phyloP scores from a whole-genome alignment of 139 green algal genomes.

The Mesostigma viride region DNA sequence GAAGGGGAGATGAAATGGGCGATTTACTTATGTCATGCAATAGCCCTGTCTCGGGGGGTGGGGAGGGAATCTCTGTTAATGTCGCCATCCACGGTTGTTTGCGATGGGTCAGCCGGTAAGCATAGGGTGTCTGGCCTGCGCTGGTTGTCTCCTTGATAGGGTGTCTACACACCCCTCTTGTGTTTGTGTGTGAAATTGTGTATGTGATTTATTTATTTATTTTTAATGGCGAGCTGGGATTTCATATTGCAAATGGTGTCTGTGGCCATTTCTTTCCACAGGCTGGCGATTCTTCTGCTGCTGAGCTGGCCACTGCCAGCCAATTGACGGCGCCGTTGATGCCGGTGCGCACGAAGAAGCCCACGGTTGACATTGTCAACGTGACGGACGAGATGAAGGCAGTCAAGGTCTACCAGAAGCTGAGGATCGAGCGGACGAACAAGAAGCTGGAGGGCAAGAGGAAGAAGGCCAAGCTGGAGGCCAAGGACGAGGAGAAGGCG shows the following conservation, averaged over 20 bases:
- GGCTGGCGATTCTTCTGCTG: slow-evolving; percentile 62
- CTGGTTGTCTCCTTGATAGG: not conserved
- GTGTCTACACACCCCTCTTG: not conserved
- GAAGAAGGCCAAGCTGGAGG: slow-evolving; percentile 70
- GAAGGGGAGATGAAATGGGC: too few relatives aligned
- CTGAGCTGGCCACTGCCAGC: slow-evolving; percentile 52
- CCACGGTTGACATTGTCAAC: slow-evolving; percentile 62
- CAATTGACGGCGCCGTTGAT: slow-evolving; percentile 56
- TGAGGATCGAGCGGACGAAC: slow-evolving; percentile 87
- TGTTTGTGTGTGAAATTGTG: not conserved
- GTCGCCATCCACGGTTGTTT: too few relatives aligned
- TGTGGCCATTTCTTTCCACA: slow-evolving; percentile 3
- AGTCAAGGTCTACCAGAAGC: slow-evolving; percentile 69
- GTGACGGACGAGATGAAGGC: slow-evolving; percentile 84
- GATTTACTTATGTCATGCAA: too few relatives aligned
- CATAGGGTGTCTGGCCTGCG: not conserved
- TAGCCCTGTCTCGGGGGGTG: too few relatives aligned
- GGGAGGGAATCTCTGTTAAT: too few relatives aligned
- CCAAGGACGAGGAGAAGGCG: slow-evolving; percentile 60
- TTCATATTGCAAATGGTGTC: not conserved
- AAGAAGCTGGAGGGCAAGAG: slow-evolving; percentile 60
- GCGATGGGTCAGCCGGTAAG: not conserved
- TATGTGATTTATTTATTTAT: not conserved
- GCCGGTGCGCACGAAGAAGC: slow-evolving; percentile 43
- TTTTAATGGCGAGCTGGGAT: not conserved